Conservation (phyloP, 371 early-diverging fungal genomes). For the Mortierella sp. region DNA sequence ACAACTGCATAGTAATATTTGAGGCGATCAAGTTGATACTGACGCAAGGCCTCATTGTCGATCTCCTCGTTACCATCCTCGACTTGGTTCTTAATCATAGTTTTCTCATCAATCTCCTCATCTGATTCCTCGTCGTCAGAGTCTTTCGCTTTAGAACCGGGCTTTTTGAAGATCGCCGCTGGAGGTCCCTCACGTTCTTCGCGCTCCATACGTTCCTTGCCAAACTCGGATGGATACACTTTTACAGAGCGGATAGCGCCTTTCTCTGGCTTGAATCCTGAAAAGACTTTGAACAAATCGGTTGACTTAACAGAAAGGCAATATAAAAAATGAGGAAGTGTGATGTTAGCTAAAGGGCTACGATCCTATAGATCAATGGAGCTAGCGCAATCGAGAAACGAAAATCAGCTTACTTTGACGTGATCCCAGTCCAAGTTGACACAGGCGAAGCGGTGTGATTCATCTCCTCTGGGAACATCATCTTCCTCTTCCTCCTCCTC, state of each 20-base stretch:
- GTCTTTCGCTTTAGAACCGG: conserved; percentile 53
- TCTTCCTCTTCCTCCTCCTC: conserved; percentile 72
- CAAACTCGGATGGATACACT: conserved; percentile 97
- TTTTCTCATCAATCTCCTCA: conserved; percentile 64
- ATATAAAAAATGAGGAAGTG: background rate
- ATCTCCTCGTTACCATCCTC: conserved; percentile 80
- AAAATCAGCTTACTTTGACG: conserved; percentile 62
- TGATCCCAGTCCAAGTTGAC: conserved; percentile 99
- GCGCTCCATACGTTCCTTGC: conserved; percentile 87
- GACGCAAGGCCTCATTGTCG: conserved; percentile 86
- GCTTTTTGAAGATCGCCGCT: conserved; percentile 75
- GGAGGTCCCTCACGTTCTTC: conserved; percentile 89
- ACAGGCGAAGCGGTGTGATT: conserved; percentile 89
- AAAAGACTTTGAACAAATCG: conserved; percentile 91
- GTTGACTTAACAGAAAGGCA: conserved; percentile 64
- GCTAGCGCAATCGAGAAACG: background rate
- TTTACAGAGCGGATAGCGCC: conserved; percentile 82
- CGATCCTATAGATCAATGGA: background rate
- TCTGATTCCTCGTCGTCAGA: conserved; percentile 59
- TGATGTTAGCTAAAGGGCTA: background rate
- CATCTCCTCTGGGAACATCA: conserved; percentile 85
- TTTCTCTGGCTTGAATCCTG: conserved; percentile 84
- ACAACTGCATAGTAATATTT: conserved; percentile 95
- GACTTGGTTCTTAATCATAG: conserved; percentile 64
- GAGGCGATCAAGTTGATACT: conserved; percentile 94